A percentile compares a stretch with the other conserved stretches of the same genome.
Conservation (phyloP, 225 moss, liverwort and hornwort genomes). For the Rhytidiadelphus loreus region DNA sequence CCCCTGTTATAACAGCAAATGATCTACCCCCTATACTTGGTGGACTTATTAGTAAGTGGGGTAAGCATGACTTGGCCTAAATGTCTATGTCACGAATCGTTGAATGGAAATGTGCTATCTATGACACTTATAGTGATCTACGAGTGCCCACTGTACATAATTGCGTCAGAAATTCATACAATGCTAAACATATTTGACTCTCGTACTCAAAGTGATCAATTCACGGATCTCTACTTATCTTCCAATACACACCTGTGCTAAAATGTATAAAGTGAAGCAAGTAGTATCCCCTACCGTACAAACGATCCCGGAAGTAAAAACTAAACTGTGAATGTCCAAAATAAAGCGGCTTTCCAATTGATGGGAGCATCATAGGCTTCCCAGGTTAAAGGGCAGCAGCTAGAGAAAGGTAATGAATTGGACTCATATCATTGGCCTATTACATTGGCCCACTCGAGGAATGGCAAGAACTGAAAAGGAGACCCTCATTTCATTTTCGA, state of each 20-base stretch:
- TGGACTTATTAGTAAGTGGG: not conserved
- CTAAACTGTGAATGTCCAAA: not conserved
- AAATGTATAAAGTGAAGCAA: not conserved
- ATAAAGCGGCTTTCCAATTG: not conserved
- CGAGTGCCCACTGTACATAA: not conserved
- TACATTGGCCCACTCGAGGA: not conserved
- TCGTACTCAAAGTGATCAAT: not conserved
- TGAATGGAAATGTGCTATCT: too few relatives aligned
- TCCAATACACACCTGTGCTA: not conserved
- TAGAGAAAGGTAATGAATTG: not conserved
- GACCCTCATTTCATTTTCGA: not conserved
- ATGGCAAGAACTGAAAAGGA: not conserved
- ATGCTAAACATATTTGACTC: not conserved
- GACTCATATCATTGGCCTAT: not conserved
- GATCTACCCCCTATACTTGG: not conserved
- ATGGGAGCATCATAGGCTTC: not conserved
- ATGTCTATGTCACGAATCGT: not conserved
- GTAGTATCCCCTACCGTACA: not conserved
- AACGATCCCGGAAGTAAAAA: not conserved
- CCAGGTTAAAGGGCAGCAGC: not conserved
- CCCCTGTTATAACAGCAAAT: not conserved
- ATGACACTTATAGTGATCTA: not conserved
- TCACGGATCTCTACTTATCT: not conserved
- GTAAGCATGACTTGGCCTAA: not conserved
- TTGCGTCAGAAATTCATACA: not conserved